phyloP scores from a whole-genome alignment of 2,329 filamentous ascomycete genomes.

The Hymenoscyphus linearis region DNA sequence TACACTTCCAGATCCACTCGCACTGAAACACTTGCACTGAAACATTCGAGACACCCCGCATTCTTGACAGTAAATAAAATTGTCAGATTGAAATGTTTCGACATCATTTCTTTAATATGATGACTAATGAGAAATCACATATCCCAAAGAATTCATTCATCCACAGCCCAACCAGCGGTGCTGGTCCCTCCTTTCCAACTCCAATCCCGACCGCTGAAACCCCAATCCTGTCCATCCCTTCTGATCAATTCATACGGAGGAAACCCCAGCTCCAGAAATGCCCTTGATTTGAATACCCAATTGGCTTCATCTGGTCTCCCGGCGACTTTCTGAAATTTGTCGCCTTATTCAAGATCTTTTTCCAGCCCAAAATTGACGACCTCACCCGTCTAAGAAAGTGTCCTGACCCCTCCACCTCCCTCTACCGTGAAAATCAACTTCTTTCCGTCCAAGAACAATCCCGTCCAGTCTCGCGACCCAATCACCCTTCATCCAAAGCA shows the following conservation, averaged over 20 bases:
- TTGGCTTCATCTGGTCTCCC: neutral
- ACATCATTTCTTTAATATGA: neutral
- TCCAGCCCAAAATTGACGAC: neutral
- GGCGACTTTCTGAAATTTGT: no score
- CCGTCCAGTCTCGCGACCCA: constrained; percentile 13
- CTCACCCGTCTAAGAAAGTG: constrained; percentile 15
- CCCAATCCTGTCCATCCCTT: neutral
- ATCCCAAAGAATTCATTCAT: neutral
- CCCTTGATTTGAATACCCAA: neutral
- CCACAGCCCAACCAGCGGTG: neutral
- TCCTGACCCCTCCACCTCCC: constrained; percentile 14
- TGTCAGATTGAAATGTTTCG: neutral
- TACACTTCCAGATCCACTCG: no score
- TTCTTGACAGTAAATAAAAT: no score
- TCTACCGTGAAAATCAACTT: neutral
- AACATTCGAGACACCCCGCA: no score
- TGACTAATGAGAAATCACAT: neutral
- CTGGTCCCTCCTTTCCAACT: neutral
- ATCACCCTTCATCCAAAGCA: constrained; percentile 17
- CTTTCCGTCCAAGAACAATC: constrained; percentile 13
- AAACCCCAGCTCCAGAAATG: neutral
- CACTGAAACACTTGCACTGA: no score
- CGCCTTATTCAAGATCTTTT: neutral
- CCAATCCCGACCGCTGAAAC: neutral
- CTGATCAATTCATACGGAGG: neutral